Conservation (phyloP, 306 rosid species). For the Cercis canadensis region DNA sequence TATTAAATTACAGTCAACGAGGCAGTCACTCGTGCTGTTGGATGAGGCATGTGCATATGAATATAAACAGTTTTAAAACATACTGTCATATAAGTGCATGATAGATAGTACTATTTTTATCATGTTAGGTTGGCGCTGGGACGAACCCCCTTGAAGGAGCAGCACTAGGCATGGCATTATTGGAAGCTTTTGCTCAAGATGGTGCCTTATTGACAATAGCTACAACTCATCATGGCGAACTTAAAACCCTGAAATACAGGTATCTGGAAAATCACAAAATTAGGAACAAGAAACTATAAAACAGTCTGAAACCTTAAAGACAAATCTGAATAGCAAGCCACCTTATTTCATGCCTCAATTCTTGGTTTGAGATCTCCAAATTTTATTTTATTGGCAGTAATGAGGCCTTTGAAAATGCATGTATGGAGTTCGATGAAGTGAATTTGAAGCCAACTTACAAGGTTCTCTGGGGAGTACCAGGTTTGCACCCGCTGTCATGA, state of each 20-base stretch:
- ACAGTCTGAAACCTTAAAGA: not conserved
- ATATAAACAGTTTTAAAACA: slow-evolving; percentile 27
- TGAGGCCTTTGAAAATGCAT: slow-evolving; percentile 86
- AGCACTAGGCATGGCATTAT: slow-evolving; percentile 86
- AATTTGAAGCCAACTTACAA: slow-evolving; percentile 93
- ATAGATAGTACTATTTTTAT: slow-evolving; percentile 31
- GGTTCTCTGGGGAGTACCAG: slow-evolving; percentile 98
- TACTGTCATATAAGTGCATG: slow-evolving; percentile 10
- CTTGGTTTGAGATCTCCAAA: slow-evolving; percentile 35
- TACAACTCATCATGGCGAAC: slow-evolving; percentile 97
- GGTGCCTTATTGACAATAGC: slow-evolving; percentile 85
- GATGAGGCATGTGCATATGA: slow-evolving; percentile 71
- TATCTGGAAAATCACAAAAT: slow-evolving; percentile 30
- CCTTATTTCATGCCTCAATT: slow-evolving; percentile 13
- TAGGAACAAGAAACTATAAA: slow-evolving; percentile 22
- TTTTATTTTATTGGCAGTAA: slow-evolving; percentile 65
- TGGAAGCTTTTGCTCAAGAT: slow-evolving; percentile 84
- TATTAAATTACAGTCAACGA: slow-evolving; percentile 74
- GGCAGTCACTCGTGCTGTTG: slow-evolving; percentile 77
- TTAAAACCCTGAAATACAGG: slow-evolving; percentile 98
- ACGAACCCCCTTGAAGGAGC: slow-evolving; percentile 99
- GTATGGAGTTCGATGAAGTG: slow-evolving; percentile 96
- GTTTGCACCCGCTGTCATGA: slow-evolving; percentile 44
- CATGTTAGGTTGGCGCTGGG: slow-evolving; percentile 92
- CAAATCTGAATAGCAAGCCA: too few species aligned